A percentile compares a stretch with the other conserved stretches of the same genome.
These are phyloP conservation scores for Trematosphaeria pertusa DNA, from an alignment of 2,329 filamentous ascomycete species.

Conservation along the genomic window DNA sequence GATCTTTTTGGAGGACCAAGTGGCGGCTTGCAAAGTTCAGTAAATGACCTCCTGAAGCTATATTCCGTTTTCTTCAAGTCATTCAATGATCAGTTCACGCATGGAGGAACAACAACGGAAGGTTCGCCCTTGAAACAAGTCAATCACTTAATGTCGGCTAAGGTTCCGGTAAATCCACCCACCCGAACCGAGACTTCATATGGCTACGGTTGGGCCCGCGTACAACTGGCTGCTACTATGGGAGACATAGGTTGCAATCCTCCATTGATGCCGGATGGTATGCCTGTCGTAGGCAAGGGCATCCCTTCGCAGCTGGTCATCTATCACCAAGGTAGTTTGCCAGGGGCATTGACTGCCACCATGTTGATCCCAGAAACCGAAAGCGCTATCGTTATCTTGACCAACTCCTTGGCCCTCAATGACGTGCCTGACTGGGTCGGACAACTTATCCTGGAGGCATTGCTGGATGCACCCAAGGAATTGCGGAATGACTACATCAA, in stretches of 20 bases:
- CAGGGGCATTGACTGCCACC: conserved; percentile 23
- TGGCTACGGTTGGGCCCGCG: conserved; percentile 1
- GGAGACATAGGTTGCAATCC: conserved; percentile 2
- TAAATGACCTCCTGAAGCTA: background rate
- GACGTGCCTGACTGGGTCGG: conserved; percentile 27
- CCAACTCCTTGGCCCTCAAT: conserved; percentile 27
- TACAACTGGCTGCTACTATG: background rate
- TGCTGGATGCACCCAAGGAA: too few species aligned
- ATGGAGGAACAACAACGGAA: background rate
- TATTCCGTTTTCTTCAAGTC: background rate
- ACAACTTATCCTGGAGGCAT: conserved; percentile 25
- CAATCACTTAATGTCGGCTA: background rate
- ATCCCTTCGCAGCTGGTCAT: conserved; percentile 20
- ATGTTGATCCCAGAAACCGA: conserved; percentile 36
- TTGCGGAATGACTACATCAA: too few species aligned
- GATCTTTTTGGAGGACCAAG: too few species aligned
- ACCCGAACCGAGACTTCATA: background rate
- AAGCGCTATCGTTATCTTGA: conserved; percentile 31
- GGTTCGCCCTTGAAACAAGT: background rate
- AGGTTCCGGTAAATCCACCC: conserved; percentile 1
- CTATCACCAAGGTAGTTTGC: conserved; percentile 33
- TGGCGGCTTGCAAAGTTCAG: background rate
- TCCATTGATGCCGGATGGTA: background rate
- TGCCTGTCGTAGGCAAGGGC: conserved; percentile 13
- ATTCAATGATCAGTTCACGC: background rate